Evolutionary conservation across 1,284 basidiomycete species (phyloP), one percentile per base, ranked within the genome.

Genomic region (Phylloporus gajari): DNA sequence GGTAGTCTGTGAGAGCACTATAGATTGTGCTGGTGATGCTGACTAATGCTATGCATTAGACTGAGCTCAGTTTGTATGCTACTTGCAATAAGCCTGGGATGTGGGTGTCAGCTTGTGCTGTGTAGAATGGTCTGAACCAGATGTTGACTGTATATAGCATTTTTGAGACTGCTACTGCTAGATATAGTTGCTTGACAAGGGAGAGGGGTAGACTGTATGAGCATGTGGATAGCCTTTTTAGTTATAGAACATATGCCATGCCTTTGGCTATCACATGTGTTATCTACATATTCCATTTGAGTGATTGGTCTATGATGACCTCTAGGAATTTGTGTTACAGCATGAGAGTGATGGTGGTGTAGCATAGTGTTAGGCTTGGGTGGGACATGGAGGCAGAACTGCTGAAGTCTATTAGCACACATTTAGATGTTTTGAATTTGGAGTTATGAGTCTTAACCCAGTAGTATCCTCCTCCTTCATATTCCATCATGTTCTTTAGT

Each of bases 91-190:
- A 53, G 42, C 42, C 3, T 9, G 19, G 15, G n/a, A 27, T n/a
- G 23, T 53, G 8, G 15, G 19, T 53, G n/a, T 27, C 15, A 15
- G 25, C 27, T 53, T n/a, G n/a, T 53, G 61, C 25, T 5, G 48
- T n/a, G 53, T 35, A 69, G 1, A 65, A 68, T 65, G 65, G 77
- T 13, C 19, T 70, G 59, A 73, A 74, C 74, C 76, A 86, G 2
- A 86, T 66, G 27, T 81, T 75, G 0, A 78, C 71, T 3, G 79
- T 78, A 40, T 84, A 84, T 0, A 79, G 63, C 74, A 83, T 78
- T 23, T 76, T 74, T 1, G 79, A 79, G 3, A 84, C 38, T 0
- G 73, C 78, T 0, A 83, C 73, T 1, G 77, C 21, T 0, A 68
- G 59, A 67, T 82, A 84, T 0, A 80, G 70, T 2, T 75, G 75